Conservation (phyloP, 805 yeast genomes). For the Kluyveromyces dobzhanskii region DNA sequence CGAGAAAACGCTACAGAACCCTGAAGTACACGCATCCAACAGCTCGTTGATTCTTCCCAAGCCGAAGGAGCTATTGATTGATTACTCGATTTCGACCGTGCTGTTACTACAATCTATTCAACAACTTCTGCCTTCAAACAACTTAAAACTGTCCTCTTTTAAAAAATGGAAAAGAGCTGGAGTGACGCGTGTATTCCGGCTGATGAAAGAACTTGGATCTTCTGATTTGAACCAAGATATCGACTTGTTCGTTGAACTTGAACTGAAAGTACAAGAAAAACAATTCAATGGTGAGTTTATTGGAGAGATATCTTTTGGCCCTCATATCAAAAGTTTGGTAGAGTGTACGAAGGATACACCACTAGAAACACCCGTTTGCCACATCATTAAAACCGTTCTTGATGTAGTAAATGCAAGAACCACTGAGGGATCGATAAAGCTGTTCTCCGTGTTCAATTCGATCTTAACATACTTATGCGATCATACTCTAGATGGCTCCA, state of each 20-base stretch:
- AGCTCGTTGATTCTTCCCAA: constrained; percentile 8
- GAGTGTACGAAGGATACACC: constrained; percentile 45
- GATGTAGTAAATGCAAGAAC: constrained; percentile 50
- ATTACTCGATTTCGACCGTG: constrained; percentile 64
- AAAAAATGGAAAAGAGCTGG: constrained; percentile 54
- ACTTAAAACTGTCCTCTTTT: constrained; percentile 43
- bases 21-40: background rate
- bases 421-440: constrained; percentile 34
- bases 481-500: constrained; percentile 46
- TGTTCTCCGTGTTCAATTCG: constrained; percentile 39
- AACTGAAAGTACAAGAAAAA: constrained; percentile 23
- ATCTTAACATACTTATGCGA: constrained; percentile 59
- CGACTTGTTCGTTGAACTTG: constrained; percentile 36
- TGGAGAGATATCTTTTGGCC: constrained; percentile 18
- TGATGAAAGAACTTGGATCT: constrained; percentile 44
- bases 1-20: constrained; percentile 4
- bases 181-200: constrained; percentile 41
- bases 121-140: constrained; percentile 31
- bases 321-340: constrained; percentile 14
- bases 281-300: constrained; percentile 33
- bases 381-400: constrained; percentile 43
- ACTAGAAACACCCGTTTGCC: constrained; percentile 52
- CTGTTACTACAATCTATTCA: constrained; percentile 61
- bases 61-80: constrained; percentile 36
- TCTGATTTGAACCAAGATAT: constrained; percentile 61